Conservation (phyloP, 2,329 filamentous ascomycete genomes). For the Fusarium sacchari region DNA sequence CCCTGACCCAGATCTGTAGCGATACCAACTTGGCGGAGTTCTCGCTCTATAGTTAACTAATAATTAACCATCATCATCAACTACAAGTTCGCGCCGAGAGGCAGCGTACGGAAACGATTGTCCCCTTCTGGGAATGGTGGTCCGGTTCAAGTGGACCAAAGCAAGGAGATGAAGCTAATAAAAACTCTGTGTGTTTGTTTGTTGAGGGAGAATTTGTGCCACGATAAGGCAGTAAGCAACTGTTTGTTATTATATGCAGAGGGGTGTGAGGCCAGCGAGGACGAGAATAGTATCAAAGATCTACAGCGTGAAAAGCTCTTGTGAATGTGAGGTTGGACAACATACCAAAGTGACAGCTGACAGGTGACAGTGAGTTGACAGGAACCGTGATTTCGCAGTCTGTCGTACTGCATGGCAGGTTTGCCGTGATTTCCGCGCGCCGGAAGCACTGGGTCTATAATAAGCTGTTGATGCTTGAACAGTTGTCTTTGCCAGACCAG, state of each 20-base stretch:
- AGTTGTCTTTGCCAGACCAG: background rate
- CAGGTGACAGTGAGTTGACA: background rate
- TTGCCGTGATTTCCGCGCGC: slow-evolving; percentile 12
- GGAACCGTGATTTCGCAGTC: slow-evolving; percentile 6
- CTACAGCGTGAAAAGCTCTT: slow-evolving; percentile 7
- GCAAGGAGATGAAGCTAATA: background rate
- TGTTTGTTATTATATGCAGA: background rate
- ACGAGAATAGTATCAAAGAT: slow-evolving; percentile 27
- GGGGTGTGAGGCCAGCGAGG: background rate
- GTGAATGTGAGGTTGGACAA: slow-evolving; percentile 15
- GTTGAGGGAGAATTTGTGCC: slow-evolving; percentile 3
- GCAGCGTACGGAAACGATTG: background rate
- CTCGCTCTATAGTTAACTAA: background rate
- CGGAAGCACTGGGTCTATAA: background rate
- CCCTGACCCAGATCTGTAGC: slow-evolving; percentile 12
- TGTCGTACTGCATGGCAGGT: slow-evolving; percentile 14
- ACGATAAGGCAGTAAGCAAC: background rate
- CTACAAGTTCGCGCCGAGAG: background rate
- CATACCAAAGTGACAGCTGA: background rate
- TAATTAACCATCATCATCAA: background rate
- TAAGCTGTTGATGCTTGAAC: background rate
- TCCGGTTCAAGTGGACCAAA: slow-evolving; percentile 20
- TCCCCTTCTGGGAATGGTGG: background rate
- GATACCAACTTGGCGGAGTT: slow-evolving; percentile 10
- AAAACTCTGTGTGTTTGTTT: background rate